Evolutionary conservation across 257 asterid genomes (phyloP).

Genomic region (Solanum ossicruentum): DNA sequence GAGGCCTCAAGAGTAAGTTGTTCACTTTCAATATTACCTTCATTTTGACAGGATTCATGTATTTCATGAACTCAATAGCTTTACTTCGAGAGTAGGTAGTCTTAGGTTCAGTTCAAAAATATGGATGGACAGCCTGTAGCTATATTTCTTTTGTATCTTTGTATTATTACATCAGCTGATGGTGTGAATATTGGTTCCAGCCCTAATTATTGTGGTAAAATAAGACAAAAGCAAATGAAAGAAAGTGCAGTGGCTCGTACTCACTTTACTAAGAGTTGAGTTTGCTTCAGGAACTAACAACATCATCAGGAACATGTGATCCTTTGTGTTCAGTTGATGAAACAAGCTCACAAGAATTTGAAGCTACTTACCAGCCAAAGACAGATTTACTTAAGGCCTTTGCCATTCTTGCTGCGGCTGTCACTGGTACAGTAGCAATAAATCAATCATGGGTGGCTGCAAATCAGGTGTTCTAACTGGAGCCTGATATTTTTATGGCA

Average conservation of each 20-base stretch:
- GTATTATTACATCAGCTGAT: not conserved
- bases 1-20: not conserved
- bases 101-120: not conserved
- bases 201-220: not conserved
- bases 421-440: constrained; percentile 74
- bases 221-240: not conserved
- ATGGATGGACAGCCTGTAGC: not conserved
- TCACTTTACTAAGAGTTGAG: not conserved
- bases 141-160: not conserved
- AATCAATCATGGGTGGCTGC: constrained; percentile 96
- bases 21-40: not conserved
- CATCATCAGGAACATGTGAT: constrained; percentile 69
- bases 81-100: not conserved
- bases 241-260: not conserved
- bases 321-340: constrained; percentile 94
- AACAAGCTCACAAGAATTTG: constrained; percentile 58
- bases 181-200: not conserved
- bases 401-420: constrained; percentile 79
- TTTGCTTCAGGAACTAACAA: constrained; percentile 17
- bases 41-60: not conserved
- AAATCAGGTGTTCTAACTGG: constrained; percentile 54
- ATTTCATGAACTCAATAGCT: not conserved
- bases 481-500: not conserved
- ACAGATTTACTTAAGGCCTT: constrained; percentile 78
- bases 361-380: constrained; percentile 65